Base-by-base conservation (phyloP, 202 grass and related monocot genomes). In the Schoenoplectus triqueter region DNA sequence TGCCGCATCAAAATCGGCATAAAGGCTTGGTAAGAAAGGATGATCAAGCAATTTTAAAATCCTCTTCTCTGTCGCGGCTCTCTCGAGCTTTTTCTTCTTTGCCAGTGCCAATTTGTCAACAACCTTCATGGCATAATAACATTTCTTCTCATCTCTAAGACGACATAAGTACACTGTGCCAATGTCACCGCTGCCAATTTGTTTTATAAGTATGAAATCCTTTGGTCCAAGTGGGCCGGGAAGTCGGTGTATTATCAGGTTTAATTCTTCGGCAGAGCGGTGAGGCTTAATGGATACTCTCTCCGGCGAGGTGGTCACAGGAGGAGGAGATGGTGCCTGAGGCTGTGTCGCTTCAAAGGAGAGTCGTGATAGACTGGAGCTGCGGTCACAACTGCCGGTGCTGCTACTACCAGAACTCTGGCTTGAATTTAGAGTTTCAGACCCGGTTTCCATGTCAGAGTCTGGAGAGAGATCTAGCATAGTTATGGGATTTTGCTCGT, bases 51-150 rank as follows among this genome's bases (percentile, higher is more conserved):
- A 64, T 3, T 90, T 87, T 14, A 98, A 90, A 42, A 95, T 91
- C 73, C 90, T 85, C 87, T 94, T 93, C 88, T 98, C 95, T 8
- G 95, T 89, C 9, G 80, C 84, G 10, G 95, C 93, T 55, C 93
- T 90, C 62, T 89, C 88, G 19, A 95, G 90, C 86, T 98, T 98
- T 57, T 92, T 94, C 85, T 94, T 95, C 88, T 80, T 89, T 8
- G 84, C 88, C 6, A 98, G 81, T 46, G 80, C 91, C 71, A 86
- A 82, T 45, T 92, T 91, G 86, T 98, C 95, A 62, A 98, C 95
- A 77, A 98, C 93, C 88, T 98, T 98, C 93, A 98, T 98, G 79
- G 95, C 95, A 86, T 98, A 98, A 22, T 82, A 72, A 84, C 80
- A 91, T 6, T n/a, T 47, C 0, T 64, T 31, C 8, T 90, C 85